Base-by-base conservation (phyloP, 805 yeast species). In the Candida arabinofermentans region DNA sequence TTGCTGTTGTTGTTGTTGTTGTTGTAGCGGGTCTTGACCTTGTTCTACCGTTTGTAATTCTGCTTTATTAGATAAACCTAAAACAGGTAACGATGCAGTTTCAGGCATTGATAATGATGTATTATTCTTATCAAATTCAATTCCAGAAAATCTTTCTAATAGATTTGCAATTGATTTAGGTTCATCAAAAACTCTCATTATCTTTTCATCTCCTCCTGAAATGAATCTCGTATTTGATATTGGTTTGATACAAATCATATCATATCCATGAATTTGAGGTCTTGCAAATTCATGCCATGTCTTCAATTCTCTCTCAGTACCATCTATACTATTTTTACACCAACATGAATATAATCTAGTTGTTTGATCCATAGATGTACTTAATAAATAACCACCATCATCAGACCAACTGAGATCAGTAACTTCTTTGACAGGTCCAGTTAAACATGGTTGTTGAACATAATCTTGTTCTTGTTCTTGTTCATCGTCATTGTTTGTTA, bases 251-350 rank as follows among this genome's bases (percentile, higher is more conserved):
- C 96, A 81, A 29, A 86, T 73, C 97, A 93, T 89, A 58, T 93
- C 98, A 59, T 88, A 93, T 8, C 99, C 99, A 62, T 93, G 99
- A 48, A 93, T 93, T 62, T 93, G 99, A 0, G 99, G 98, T 52
- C 99, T 76, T 2, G 96, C 87, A 62, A 93, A 83, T 61, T 93
- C 99, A 58, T 83, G 83, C 95, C 96, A 89, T 1, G 81, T 69
- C 7, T 50, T 44, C 3, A 23, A n/a, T 10, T 24, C 9, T 36
- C 71, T 62, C 14, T 40, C 42, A 17, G 56, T 43, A 2, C 65
- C 69, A 6, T n/a, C n/a, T n/a, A n/a, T n/a, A n/a, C 50, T 46
- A 10, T 53, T 42, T 27, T 66, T 58, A 8, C 39, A 47, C 86
- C 88, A 84, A 22, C 74, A 77, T 0, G 95, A 81, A 62, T 74